Conservation (phyloP, 2,329 filamentous ascomycete species). For the Iodosphaeria phyllophila region DNA sequence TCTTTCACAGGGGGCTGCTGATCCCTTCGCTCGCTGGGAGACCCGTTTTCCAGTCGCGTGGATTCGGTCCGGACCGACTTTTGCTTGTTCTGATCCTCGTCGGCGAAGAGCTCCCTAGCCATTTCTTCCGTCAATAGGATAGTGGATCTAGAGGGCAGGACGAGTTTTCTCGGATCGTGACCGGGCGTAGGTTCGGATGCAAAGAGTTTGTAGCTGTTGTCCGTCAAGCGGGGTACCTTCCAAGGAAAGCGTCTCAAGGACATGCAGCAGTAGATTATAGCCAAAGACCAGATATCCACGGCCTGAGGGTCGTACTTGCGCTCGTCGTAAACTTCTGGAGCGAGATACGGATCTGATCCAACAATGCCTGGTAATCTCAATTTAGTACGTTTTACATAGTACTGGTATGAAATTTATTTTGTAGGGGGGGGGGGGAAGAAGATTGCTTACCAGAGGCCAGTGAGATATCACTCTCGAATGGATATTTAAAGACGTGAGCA, state of each 20-base stretch:
- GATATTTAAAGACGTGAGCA: constrained; percentile 91
- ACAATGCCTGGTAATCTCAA: too few relatives aligned
- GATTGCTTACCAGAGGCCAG: constrained; percentile 52
- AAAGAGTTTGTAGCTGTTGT: constrained; percentile 92
- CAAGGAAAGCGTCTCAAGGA: constrained; percentile 85
- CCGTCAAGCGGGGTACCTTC: constrained; percentile 81
- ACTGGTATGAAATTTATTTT: too few relatives aligned
- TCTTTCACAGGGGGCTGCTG: too few relatives aligned
- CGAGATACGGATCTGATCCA: constrained; percentile 83
- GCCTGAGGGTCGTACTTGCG: constrained; percentile 86
- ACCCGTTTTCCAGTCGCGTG: too few relatives aligned
- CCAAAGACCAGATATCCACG: constrained; percentile 93
- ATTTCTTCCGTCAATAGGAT: constrained; percentile 26
- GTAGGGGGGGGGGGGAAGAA: not conserved
- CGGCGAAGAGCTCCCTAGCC: constrained; percentile 18
- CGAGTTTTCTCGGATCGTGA: constrained; percentile 35
- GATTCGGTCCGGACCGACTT: too few relatives aligned
- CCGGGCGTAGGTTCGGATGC: constrained; percentile 68
- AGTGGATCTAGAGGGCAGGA: constrained; percentile 25
- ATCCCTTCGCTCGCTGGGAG: too few relatives aligned
- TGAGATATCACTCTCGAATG: constrained; percentile 80
- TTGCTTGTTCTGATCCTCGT: constrained; percentile 14
- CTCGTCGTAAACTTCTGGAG: constrained; percentile 89
- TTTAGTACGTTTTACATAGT: constrained; percentile 3
- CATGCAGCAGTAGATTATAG: constrained; percentile 99